Base-by-base conservation (phyloP, 169 alveolate species). In the Babesia bovis region DNA sequence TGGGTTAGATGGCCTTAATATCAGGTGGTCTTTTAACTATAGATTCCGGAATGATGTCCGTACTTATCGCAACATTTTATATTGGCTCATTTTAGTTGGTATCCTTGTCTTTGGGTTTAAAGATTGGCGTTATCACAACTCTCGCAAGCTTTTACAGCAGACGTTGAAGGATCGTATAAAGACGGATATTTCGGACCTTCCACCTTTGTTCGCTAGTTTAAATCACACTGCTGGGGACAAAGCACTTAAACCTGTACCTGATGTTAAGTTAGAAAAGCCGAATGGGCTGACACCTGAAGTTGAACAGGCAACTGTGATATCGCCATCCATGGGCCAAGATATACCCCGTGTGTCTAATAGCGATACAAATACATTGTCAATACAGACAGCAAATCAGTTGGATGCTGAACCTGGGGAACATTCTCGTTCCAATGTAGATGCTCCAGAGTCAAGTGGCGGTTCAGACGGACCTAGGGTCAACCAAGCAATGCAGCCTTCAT, bases 81-180 rank as follows among this genome's bases (percentile, higher is more conserved):
- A 63, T 41, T 49, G 50, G 52, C 4, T 63, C 44, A 25, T 63
- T 4, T n/a, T 49, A 0, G 26, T 45, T 4, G 73, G 61, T 33
- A 33, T 63, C 2, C 13, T 63, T 40, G 49, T 13, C 25, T 63
- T 63, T 47, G 60, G 51, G 3, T 32, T 12, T 32, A 63, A 30
- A 50, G 73, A 63, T 23, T 60, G 51, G n/a, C 44, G 25, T 1
- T 63, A 63, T 49, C 73, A 47, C 50, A 9, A 13, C 9, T 58
- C 47, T 1, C 58, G 73, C 23, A n/a, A 30, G 26, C 73, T 63
- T n/a, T 9, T 63, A 52, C 58, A 44, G 50, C 44, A 49, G 35
- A 42, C 61, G 0, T 28, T 59, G 56, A 15, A 10, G 28, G 53
- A 59, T 30, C 52, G 19, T 17, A 10, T 59, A 10, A 42, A 26